phyloP scores from a whole-genome alignment of 495 filamentous ascomycete species.

The Neurospora cerealis region DNA sequence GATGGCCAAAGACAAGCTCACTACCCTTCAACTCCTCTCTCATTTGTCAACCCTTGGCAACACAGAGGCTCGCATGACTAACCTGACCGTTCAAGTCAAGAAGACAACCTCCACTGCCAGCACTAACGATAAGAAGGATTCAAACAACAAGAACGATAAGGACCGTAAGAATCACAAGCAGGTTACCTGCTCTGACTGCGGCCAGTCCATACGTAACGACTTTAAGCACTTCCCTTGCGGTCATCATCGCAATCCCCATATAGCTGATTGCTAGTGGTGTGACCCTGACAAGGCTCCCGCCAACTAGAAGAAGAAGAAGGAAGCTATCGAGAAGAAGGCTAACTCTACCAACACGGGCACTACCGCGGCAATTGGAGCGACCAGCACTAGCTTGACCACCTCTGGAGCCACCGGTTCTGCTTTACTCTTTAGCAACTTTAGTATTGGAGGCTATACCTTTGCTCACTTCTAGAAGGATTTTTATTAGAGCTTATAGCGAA shows the following conservation, averaged over 20 bases:
- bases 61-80: too few relatives aligned
- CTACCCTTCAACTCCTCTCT: too few relatives aligned
- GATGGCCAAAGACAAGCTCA: too few relatives aligned
- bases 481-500: neutral
- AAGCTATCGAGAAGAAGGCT: neutral
- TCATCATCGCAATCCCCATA: neutral
- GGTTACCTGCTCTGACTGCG: neutral
- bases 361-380: neutral
- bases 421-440: neutral
- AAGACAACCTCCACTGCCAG: too few relatives aligned
- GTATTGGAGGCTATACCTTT: accelerated
- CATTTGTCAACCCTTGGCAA: too few relatives aligned
- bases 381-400: neutral
- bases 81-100: too few relatives aligned
- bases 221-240: neutral
- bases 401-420: neutral
- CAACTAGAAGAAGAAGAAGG: neutral
- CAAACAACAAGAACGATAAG: neutral
- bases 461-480: neutral
- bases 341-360: neutral
- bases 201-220: neutral
- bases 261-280: neutral
- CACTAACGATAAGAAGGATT: too few relatives aligned
- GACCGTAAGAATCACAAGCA: neutral
- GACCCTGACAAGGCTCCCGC: neutral